phyloP scores from a whole-genome alignment of 805 yeast species.

The Ogataea kodamae region DNA sequence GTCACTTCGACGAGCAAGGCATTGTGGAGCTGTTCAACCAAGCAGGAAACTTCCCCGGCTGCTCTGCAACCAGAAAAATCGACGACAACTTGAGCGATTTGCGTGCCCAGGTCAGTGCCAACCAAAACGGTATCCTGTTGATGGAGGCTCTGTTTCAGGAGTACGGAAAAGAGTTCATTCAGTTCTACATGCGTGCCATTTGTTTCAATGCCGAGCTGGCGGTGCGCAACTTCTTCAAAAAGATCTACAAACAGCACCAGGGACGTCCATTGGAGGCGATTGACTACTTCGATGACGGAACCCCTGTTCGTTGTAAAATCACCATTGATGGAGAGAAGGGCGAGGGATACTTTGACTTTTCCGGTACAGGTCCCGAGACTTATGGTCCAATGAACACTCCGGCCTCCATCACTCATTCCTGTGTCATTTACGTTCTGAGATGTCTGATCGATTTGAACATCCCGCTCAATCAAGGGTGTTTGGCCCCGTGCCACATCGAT shows the following conservation, averaged over 20 bases:
- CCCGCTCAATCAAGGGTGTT: constrained; percentile 55
- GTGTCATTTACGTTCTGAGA: constrained; percentile 51
- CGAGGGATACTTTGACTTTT: constrained; percentile 46
- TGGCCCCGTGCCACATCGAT: constrained; percentile 40
- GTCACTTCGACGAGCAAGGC: constrained; percentile 49
- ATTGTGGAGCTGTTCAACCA: constrained; percentile 41
- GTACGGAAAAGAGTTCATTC: constrained; percentile 37
- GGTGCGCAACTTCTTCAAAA: constrained; percentile 37
- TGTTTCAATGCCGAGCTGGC: constrained; percentile 42
- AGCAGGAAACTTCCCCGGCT: constrained; percentile 49
- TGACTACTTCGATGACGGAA: constrained; percentile 54
- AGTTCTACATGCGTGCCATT: constrained; percentile 43
- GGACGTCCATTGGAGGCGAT: constrained; percentile 36
- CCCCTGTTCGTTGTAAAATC: constrained; percentile 43
- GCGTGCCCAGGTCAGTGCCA: constrained; percentile 46
- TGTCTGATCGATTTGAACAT: constrained; percentile 48
- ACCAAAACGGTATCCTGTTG: constrained; percentile 45
- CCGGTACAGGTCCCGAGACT: constrained; percentile 48
- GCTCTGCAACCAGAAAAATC: constrained; percentile 51
- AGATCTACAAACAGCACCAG: constrained; percentile 35
- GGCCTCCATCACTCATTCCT: constrained; percentile 48
- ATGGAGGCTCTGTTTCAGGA: constrained; percentile 40
- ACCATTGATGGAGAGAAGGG: constrained; percentile 40
- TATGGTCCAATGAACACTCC: constrained; percentile 56
- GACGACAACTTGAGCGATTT: constrained; percentile 47